phyloP scores from a whole-genome alignment of 1,139 yeast species.

The Blastobotrys proliferans region DNA sequence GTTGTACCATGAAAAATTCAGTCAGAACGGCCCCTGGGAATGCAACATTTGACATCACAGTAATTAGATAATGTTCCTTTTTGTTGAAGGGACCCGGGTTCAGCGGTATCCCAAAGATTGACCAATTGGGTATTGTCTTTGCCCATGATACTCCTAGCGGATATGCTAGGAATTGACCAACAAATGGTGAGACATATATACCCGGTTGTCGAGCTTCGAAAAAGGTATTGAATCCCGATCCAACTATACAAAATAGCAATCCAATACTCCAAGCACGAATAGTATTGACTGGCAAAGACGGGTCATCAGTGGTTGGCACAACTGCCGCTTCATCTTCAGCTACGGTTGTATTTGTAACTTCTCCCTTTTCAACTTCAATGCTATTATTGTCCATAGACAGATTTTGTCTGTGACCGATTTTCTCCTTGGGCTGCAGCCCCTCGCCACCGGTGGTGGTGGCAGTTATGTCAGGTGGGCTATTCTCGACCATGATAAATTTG shows the following conservation, averaged over 20 bases:
- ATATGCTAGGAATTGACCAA: slow-evolving; percentile 53
- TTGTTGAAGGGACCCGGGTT: slow-evolving; percentile 61
- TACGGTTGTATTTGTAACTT: background rate
- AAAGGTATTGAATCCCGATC: slow-evolving; percentile 53
- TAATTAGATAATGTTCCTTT: slow-evolving; percentile 66
- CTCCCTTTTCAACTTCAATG: background rate
- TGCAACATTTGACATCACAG: slow-evolving; percentile 45
- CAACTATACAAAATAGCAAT: slow-evolving; percentile 50
- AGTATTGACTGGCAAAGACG: slow-evolving; percentile 44
- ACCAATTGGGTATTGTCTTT: slow-evolving; percentile 41
- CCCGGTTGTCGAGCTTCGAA: slow-evolving; percentile 51
- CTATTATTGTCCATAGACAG: too few species aligned
- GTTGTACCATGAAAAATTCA: slow-evolving; percentile 36
- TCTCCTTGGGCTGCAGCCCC: too few species aligned
- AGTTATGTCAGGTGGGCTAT: too few species aligned
- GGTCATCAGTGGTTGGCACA: slow-evolving; percentile 46
- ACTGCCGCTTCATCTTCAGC: slow-evolving; percentile 43
- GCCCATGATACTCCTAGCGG: slow-evolving; percentile 49
- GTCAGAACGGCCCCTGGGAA: slow-evolving; percentile 10
- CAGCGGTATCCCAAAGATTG: slow-evolving; percentile 47
- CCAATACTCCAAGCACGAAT: slow-evolving; percentile 52
- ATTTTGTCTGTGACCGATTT: too few species aligned
- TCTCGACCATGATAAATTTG: too few species aligned
- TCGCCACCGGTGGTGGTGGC: too few species aligned
- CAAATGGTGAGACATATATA: slow-evolving; percentile 43